Conservation (phyloP, 2,329 filamentous ascomycete species). For the Arthrobotrys pseudoclavata region DNA sequence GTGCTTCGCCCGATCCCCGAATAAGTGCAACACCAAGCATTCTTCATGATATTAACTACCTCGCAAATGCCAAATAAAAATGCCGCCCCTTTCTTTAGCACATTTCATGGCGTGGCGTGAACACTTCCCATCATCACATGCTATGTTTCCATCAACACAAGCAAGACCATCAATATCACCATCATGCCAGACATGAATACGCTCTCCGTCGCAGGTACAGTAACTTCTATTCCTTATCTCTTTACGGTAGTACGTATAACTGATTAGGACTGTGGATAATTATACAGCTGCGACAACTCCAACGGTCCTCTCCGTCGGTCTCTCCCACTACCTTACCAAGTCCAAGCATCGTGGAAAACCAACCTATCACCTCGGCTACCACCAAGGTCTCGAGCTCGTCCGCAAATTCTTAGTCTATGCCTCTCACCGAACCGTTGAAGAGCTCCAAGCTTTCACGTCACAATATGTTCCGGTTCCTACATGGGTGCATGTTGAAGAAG, state of each 20-base stretch:
- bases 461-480: conserved; percentile 91
- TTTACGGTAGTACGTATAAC: background rate
- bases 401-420: conserved; percentile 87
- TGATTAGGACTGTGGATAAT: background rate
- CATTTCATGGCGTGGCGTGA: background rate
- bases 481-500: conserved; percentile 84
- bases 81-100: background rate
- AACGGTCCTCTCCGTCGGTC: conserved; percentile 85
- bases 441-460: conserved; percentile 88
- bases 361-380: conserved; percentile 91
- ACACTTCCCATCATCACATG: conserved; percentile 8
- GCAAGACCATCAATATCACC: conserved; percentile 66
- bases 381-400: conserved; percentile 89
- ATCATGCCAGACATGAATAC: conserved; percentile 72
- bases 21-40: background rate
- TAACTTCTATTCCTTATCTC: background rate
- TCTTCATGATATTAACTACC: conserved; percentile 13
- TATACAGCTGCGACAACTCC: conserved; percentile 80
- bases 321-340: conserved; percentile 90
- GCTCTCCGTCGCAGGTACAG: conserved; percentile 76
- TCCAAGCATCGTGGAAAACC: conserved; percentile 83
- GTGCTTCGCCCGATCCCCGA: background rate
- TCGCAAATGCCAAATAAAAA: conserved; percentile 3
- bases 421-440: conserved; percentile 90
- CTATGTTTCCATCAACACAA: conserved; percentile 1